A percentile compares a stretch with the other conserved stretches of the same genome.
Conservation (phyloP, 2,329 filamentous ascomycete species). For the Xylariaceae sp. region DNA sequence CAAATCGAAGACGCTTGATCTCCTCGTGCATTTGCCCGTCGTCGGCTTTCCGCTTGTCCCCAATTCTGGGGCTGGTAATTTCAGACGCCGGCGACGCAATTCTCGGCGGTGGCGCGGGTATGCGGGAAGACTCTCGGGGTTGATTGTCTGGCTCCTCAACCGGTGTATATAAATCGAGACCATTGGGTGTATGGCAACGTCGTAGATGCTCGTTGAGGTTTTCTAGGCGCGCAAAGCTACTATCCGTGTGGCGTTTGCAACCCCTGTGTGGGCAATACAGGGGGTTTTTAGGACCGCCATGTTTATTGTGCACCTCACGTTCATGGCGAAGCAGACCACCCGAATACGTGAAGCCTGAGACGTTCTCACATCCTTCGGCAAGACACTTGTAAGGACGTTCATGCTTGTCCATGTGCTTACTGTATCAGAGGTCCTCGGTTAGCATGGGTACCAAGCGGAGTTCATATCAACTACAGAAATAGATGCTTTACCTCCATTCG, state of each 20-base stretch:
- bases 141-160: slow-evolving; percentile 24
- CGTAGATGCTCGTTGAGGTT: slow-evolving; percentile 91
- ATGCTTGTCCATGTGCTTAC: slow-evolving; percentile 98
- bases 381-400: slow-evolving; percentile 86
- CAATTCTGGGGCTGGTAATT: slow-evolving; percentile 16
- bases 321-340: slow-evolving; percentile 85
- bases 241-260: slow-evolving; percentile 81
- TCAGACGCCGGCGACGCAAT: neutral
- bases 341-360: slow-evolving; percentile 91
- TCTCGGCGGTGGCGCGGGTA: neutral
- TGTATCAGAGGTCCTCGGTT: slow-evolving; percentile 34
- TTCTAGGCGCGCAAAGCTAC: slow-evolving; percentile 88
- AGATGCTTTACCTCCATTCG: slow-evolving; percentile 80
- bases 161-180: slow-evolving; percentile 29
- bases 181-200: slow-evolving; percentile 61
- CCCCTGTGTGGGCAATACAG: slow-evolving; percentile 79
- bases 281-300: slow-evolving; percentile 80
- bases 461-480: neutral
- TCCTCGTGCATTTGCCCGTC: slow-evolving; percentile 54
- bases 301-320: slow-evolving; percentile 86
- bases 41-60: slow-evolving; percentile 44
- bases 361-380: slow-evolving; percentile 78
- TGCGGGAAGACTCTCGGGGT: slow-evolving; percentile 12
- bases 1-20: slow-evolving; percentile 59
- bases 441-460: slow-evolving; percentile 9